Conservation (phyloP, 257 asterid species). For the Solanum chmielewskii region DNA sequence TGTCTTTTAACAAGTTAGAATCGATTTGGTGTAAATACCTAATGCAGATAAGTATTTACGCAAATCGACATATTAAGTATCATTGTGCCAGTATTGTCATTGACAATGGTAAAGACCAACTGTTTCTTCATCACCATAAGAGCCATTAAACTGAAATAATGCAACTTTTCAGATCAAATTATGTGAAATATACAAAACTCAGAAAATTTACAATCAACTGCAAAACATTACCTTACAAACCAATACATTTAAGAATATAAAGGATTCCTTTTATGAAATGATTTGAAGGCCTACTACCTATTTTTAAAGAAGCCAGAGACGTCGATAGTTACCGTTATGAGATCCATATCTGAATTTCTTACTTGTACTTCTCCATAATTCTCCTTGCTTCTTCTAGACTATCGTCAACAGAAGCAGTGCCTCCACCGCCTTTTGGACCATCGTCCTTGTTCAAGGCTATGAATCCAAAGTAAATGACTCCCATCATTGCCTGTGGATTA, state of each 20-base stretch:
- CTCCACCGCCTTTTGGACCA: slow-evolving; percentile 50
- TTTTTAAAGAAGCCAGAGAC: not conserved
- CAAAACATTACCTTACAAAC: not conserved
- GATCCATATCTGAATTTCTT: not conserved
- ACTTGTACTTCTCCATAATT: slow-evolving; percentile 95
- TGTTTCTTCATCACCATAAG: not conserved
- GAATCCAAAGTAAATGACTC: slow-evolving; percentile 67
- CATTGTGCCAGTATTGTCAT: not conserved
- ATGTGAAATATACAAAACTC: not conserved
- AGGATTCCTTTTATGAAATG: not conserved
- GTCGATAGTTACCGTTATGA: not conserved
- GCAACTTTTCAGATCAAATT: not conserved
- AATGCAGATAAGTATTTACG: not conserved
- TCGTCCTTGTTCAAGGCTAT: slow-evolving; percentile 84
- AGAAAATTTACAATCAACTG: not conserved
- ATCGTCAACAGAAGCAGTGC: slow-evolving; percentile 48
- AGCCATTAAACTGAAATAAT: not conserved
- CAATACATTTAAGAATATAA: not conserved
- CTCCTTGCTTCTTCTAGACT: slow-evolving; percentile 86
- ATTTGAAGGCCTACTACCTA: not conserved
- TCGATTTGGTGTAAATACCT: not conserved
- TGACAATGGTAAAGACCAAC: not conserved
- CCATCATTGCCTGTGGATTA: slow-evolving; percentile 75
- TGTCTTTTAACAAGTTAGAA: not conserved
- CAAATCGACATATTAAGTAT: not conserved